These are phyloP conservation scores for Talaromyces sp. DNA, from an alignment of 2,329 filamentous ascomycete species.

Conservation along the genomic window DNA sequence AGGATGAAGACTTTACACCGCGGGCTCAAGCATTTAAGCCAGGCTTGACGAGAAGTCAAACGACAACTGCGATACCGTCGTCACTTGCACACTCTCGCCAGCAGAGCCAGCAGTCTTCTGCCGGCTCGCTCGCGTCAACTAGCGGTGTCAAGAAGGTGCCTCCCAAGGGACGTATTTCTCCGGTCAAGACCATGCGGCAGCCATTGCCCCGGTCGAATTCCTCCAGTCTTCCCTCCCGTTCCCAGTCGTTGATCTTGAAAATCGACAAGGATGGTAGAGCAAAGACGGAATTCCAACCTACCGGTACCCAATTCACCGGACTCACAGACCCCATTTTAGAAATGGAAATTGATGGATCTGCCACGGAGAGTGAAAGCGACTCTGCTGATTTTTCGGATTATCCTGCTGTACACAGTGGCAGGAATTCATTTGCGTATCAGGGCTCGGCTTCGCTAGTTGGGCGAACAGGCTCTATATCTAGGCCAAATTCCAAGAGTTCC, in stretches of 20 bases:
- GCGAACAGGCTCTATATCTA: slow-evolving; percentile 31
- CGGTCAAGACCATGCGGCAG: slow-evolving; percentile 33
- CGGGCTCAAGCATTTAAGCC: slow-evolving; percentile 29
- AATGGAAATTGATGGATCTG: slow-evolving; percentile 40
- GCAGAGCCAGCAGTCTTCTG: slow-evolving; percentile 22
- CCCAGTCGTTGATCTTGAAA: slow-evolving; percentile 41
- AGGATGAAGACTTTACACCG: slow-evolving; percentile 32
- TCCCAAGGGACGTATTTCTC: slow-evolving; percentile 40
- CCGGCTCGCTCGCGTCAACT: slow-evolving; percentile 28
- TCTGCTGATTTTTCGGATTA: slow-evolving; percentile 39
- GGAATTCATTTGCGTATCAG: slow-evolving; percentile 37
- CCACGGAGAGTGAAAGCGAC: slow-evolving; percentile 39
- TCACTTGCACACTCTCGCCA: slow-evolving; percentile 24
- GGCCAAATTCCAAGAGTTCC: slow-evolving; percentile 41
- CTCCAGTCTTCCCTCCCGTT: slow-evolving; percentile 27
- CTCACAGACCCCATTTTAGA: slow-evolving; percentile 31
- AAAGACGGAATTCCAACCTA: slow-evolving; percentile 40
- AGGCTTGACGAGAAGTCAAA: slow-evolving; percentile 36
- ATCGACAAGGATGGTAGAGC: slow-evolving; percentile 47
- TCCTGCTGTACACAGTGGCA: slow-evolving; percentile 30
- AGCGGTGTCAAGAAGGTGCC: slow-evolving; percentile 38
- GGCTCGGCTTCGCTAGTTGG: slow-evolving; percentile 25
- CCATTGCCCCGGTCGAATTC: slow-evolving; percentile 30
- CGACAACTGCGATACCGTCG: slow-evolving; percentile 31
- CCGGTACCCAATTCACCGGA: slow-evolving; percentile 25